Percentiles rank a stretch among this genome's conserved stretches.
These are phyloP conservation scores for Flaveria trinervia DNA, from an alignment of 129 eudicot genomes.

Conservation along the genomic window DNA sequence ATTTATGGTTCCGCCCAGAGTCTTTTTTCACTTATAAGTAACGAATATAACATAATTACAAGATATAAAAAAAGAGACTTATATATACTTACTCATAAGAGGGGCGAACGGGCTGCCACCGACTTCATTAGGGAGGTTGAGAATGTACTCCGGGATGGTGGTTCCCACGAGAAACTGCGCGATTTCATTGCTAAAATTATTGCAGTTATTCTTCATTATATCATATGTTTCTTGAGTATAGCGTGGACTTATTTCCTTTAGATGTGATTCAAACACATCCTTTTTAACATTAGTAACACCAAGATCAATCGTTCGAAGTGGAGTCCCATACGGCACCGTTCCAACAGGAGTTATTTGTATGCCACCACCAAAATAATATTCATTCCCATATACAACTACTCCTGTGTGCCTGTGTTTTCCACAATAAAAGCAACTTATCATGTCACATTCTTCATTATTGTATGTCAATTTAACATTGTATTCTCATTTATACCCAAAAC, in stretches of 20 bases:
- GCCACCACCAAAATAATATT: constrained; percentile 89
- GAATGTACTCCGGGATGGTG: constrained; percentile 71
- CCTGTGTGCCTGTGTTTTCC: constrained; percentile 70
- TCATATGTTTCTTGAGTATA: constrained; percentile 80
- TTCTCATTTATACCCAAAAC: no score
- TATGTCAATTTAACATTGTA: no score
- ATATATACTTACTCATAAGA: constrained; percentile 57
- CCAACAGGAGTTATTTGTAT: constrained; percentile 63
- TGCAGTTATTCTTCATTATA: constrained; percentile 77
- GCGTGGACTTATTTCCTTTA: constrained; percentile 76
- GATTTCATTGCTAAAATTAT: constrained; percentile 86
- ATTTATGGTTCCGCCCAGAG: no score
- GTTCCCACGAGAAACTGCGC: constrained; percentile 76
- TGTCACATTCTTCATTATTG: not conserved
- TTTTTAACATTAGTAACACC: constrained; percentile 71
- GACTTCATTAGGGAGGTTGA: constrained; percentile 85
- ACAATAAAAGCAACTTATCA: constrained; percentile 2
- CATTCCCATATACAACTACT: constrained; percentile 71
- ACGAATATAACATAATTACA: not conserved
- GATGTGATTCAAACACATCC: constrained; percentile 62
- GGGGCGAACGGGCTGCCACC: constrained; percentile 73
- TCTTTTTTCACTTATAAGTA: no score
- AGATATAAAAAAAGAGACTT: not conserved
- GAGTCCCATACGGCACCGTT: constrained; percentile 76
- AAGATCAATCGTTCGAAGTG: constrained; percentile 61